Conservation (phyloP, 306 rosid genomes). For the Carpinus viminea region DNA sequence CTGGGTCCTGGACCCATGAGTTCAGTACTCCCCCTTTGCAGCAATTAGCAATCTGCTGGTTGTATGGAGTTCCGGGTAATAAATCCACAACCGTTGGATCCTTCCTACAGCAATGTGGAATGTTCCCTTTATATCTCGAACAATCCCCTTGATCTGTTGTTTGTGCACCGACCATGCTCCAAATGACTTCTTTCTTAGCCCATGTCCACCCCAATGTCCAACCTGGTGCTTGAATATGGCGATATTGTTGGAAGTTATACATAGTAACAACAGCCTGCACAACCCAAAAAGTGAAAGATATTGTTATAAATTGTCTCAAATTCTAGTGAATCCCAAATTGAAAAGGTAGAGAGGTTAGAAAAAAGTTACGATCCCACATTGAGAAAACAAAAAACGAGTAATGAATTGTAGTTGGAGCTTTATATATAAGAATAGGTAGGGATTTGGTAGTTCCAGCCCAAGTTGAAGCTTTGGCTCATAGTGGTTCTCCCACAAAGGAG, state of each 20-base stretch:
- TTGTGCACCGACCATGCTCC: constrained; percentile 91
- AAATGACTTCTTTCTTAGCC: constrained; percentile 95
- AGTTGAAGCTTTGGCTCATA: background rate
- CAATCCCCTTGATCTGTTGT: constrained; percentile 97
- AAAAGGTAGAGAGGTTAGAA: constrained; percentile 17
- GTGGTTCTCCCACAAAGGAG: background rate
- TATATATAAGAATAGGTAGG: background rate
- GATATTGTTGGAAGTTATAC: constrained; percentile 93
- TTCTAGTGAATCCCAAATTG: background rate
- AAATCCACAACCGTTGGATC: constrained; percentile 87
- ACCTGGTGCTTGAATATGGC: constrained; percentile 89
- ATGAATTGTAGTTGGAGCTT: background rate
- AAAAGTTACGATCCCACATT: background rate
- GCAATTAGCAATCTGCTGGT: constrained; percentile 92
- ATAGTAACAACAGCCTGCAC: constrained; percentile 88
- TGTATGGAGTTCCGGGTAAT: constrained; percentile 91
- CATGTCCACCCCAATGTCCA: constrained; percentile 96
- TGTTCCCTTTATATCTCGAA: constrained; percentile 70
- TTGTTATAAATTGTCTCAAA: background rate
- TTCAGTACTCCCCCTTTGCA: constrained; percentile 88
- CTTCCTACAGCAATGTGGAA: constrained; percentile 90
- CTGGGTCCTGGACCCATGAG: constrained; percentile 83
- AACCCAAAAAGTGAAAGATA: constrained; percentile 21
- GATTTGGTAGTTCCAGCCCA: background rate
- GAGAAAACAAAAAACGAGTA: background rate